Evolutionary conservation across 176 grass and related monocot genomes (phyloP).

Genomic region (Leersia perrieri): DNA sequence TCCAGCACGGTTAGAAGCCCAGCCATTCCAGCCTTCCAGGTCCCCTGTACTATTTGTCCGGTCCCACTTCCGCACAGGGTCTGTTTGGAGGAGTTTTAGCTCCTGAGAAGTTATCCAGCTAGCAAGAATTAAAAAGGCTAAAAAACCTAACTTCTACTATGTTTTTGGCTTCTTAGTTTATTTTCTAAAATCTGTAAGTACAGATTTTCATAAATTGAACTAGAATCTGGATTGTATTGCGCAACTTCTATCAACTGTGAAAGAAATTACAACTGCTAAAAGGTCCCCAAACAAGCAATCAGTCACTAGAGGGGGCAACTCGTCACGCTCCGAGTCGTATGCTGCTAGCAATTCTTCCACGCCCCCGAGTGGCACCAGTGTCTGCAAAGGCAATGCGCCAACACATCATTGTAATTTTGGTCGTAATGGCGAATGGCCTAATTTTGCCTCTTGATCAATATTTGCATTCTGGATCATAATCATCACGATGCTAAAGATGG

Average conservation of each 20-base stretch:
- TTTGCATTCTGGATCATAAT: neutral
- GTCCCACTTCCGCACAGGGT: slow-evolving; percentile 98
- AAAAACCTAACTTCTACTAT: no score
- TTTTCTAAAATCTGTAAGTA: no score
- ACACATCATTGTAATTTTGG: slow-evolving; percentile 23
- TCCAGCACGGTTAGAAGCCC: slow-evolving; percentile 84
- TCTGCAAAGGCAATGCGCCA: slow-evolving; percentile 49
- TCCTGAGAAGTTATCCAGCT: no score
- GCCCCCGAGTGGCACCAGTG: slow-evolving; percentile 90
- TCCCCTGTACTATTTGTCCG: slow-evolving; percentile 95
- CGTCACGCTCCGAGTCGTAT: slow-evolving; percentile 75
- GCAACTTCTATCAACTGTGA: no score
- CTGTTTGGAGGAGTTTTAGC: no score
- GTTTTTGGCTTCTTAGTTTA: no score
- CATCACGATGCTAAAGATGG: neutral
- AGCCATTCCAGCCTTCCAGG: slow-evolving; percentile 97
- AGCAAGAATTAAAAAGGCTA: no score
- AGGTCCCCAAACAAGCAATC: no score
- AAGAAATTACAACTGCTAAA: no score
- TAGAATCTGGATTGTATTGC: no score
- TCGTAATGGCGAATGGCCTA: slow-evolving; percentile 1
- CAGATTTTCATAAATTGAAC: no score
- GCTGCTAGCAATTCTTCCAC: slow-evolving; percentile 92
- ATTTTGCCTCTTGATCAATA: neutral
- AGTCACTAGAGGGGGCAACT: slow-evolving; percentile 76